Percentiles rank a stretch among this genome's conserved stretches.
These are phyloP conservation scores for Penicillium alfredii DNA, from an alignment of 495 filamentous ascomycete species.

Conservation along the genomic window DNA sequence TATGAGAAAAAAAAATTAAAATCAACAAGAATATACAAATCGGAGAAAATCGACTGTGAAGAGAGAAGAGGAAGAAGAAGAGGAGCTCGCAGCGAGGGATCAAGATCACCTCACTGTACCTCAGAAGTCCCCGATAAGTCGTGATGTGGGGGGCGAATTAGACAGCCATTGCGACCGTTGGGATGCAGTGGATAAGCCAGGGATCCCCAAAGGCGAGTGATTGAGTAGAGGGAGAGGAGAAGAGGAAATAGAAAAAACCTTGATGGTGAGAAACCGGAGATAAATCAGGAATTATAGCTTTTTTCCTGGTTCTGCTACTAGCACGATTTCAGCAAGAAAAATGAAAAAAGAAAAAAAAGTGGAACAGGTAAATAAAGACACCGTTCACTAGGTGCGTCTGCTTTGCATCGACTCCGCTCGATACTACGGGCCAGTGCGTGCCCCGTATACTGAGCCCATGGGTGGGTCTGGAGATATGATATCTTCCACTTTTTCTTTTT, in stretches of 20 bases:
- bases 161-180: conserved; percentile 21
- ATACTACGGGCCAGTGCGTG: conserved; percentile 23
- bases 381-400: conserved; percentile 15
- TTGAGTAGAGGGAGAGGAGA: conserved; percentile 1
- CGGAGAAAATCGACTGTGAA: conserved; percentile 5
- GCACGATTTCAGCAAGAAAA: too few relatives aligned
- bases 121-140: conserved; percentile 18
- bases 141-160: conserved; percentile 17
- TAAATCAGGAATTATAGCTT: neutral
- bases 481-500: conserved; percentile 1
- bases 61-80: conserved; percentile 1
- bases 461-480: conserved; percentile 11
- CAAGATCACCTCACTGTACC: conserved; percentile 24
- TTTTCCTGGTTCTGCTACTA: too few relatives aligned
- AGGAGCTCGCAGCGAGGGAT: conserved; percentile 11
- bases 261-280: neutral
- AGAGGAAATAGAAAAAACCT: conserved; percentile 4
- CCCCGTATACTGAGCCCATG: conserved; percentile 10
- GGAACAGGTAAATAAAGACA: conserved; percentile 21
- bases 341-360: conserved; percentile 12
- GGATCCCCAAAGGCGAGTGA: too few relatives aligned
- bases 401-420: conserved; percentile 21
- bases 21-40: conserved; percentile 8
- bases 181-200: too few relatives aligned
- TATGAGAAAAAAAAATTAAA: too few relatives aligned